These are phyloP conservation scores for Ascomycota sp. DNA, from an alignment of 2,329 filamentous ascomycete species.

Conservation along the genomic window DNA sequence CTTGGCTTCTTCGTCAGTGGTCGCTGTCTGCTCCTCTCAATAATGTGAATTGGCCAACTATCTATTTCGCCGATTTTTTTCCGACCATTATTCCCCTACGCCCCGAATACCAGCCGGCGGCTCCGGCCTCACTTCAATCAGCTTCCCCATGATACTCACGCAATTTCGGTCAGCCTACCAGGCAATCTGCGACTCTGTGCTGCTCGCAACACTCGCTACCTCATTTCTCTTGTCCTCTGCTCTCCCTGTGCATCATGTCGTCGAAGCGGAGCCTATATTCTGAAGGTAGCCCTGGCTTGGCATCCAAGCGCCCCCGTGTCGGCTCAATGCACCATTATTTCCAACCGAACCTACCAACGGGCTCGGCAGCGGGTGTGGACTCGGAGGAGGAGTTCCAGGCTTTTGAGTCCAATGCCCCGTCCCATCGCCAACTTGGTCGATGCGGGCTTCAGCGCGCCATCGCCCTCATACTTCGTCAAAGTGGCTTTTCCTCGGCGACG, in stretches of 20 bases:
- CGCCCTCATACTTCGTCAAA: slow-evolving; percentile 29
- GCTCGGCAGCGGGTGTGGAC: background rate
- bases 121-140: too few relatives aligned
- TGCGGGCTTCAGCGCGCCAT: slow-evolving; percentile 29
- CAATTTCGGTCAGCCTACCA: too few relatives aligned
- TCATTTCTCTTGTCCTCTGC: background rate
- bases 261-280: slow-evolving; percentile 16
- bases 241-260: slow-evolving; percentile 7
- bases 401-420: slow-evolving; percentile 7
- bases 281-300: slow-evolving; percentile 6
- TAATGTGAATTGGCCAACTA: too few relatives aligned
- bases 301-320: slow-evolving; percentile 11
- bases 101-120: too few relatives aligned
- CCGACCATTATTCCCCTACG: too few relatives aligned
- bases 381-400: background rate
- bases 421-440: slow-evolving; percentile 13
- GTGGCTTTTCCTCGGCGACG: slow-evolving; percentile 33
- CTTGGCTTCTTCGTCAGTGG: too few relatives aligned
- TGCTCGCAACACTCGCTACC: too few relatives aligned
- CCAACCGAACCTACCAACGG: background rate
- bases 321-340: background rate
- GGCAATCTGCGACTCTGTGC: too few relatives aligned
- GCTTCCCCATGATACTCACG: too few relatives aligned
- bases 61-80: too few relatives aligned
- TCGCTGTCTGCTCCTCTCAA: too few relatives aligned